Evolutionary conservation across 352 stramenopile genomes (phyloP), one percentile per base, ranked within the genome.

Genomic region (Globisporangium camurandrum): DNA sequence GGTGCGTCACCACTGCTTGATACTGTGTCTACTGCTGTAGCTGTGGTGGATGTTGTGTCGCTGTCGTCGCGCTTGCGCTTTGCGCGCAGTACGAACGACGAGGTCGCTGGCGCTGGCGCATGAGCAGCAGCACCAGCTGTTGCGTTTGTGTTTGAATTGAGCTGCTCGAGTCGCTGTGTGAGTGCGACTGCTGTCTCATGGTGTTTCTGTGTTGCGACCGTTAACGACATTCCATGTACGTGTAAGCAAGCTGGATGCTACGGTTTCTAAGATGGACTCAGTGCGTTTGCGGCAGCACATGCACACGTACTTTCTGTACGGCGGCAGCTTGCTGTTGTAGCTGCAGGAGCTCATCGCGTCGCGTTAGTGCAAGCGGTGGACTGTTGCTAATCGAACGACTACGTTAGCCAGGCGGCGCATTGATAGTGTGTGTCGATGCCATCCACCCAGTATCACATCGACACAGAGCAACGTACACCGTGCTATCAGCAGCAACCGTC

Each of bases 261-360:
- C n/a, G n/a, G n/a, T n/a, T n/a, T n/a, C n/a, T n/a, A n/a, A n/a
- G n/a, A n/a, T n/a, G n/a, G n/a, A n/a, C n/a, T n/a, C n/a, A n/a
- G n/a, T n/a, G n/a, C n/a, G n/a, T n/a, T n/a, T n/a, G n/a, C n/a
- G n/a, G n/a, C n/a, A n/a, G n/a, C n/a, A n/a, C n/a, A n/a, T n/a
- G n/a, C n/a, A n/a, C n/a, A 39, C 54, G 16, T n/a, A 81, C 70
- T 61, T 74, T 54, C 51, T 48, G 33, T 12, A 67, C 59, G 10
- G 48, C 45, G 16, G 54, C 30, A 8, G 65, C 62, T 51, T 58
- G 59, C 14, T 53, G 53, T 44, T 75, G 62, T 6, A 75, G 39
- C 40, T 64, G 48, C 34, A 57, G 62, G 1, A 81, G 45, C 52
- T 78, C 62, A 34, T 74, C 68, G n/a, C 67, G 75, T 24, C 57